Base-by-base conservation (phyloP, 2,329 filamentous ascomycete genomes). In the Cladosporium sp. region DNA sequence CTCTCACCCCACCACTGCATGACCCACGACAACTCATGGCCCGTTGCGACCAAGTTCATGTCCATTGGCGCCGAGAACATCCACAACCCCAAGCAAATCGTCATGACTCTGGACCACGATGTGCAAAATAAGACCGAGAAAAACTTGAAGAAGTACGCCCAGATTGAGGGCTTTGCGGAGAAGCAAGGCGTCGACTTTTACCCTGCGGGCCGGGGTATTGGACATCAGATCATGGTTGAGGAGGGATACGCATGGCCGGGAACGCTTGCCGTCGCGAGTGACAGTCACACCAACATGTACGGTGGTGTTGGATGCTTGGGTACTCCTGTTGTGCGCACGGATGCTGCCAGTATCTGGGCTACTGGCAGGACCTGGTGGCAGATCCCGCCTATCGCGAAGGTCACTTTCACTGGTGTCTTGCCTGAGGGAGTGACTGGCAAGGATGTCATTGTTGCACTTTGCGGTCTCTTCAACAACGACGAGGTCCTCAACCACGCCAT, bases 221-320 rank as follows among this genome's bases (percentile, higher is more conserved):
- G 90, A 0, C 92, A 96, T 67, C 92, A 96, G 68, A 85, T 92
- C 59, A 90, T 93, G 86, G 81, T 95, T 0, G 90, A 96, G 67
- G 89, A 89, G 67, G 85, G 84, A 12, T 89, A 77, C 75, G 86
- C 75, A 62, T 97, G 89, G 89, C 92, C 92, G 0, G 86, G 88
- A 1, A 95, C 88, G 0, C 68, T 96, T 44, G 81, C 80, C 0
- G 90, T 96, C 1, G 92, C 88, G 0, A 86, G 81, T 1, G 87
- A 91, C 67, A 80, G 75, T 39, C 90, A 96, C 67, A 82, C 76
- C 27, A 93, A 90, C 68, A 86, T 86, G 77, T 96, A 96, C 61
- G 89, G 89, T 36, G 89, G 85, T 30, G 76, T 96, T 6, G 84
- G 83, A 2, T 85, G 80, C 60, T 70, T 95, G 32, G 89, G 89